These are phyloP conservation scores for Geranium brycei DNA, from an alignment of 345 rosid genomes.

Conservation along the genomic window DNA sequence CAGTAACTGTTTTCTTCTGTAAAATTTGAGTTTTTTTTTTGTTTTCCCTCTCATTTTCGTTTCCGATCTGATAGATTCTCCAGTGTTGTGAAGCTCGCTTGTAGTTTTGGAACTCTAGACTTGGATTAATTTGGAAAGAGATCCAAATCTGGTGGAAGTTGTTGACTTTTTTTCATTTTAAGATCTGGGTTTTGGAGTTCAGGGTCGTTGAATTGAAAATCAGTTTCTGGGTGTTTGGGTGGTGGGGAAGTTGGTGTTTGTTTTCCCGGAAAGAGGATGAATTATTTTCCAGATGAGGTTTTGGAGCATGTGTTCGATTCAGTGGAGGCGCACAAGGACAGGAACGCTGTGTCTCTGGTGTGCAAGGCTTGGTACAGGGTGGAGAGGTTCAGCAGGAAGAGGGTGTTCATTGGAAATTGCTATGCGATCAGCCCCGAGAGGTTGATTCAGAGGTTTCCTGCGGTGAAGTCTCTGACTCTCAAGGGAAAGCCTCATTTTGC, in stretches of 20 bases:
- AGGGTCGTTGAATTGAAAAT: not conserved
- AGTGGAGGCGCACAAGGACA: conserved; percentile 51
- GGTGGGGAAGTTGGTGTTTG: not conserved
- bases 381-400: conserved; percentile 53
- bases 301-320: conserved; percentile 80
- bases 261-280: conserved; percentile 27
- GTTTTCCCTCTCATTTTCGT: not conserved
- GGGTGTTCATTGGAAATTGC: conserved; percentile 84
- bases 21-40: conserved; percentile 5
- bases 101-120: not conserved
- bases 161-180: not conserved
- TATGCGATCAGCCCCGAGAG: conserved; percentile 73
- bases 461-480: conserved; percentile 49
- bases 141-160: not conserved
- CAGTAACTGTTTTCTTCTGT: not conserved
- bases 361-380: conserved; percentile 83
- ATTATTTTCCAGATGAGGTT: conserved; percentile 91
- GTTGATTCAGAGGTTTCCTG: conserved; percentile 59
- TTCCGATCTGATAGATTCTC: not conserved
- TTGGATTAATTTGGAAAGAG: not conserved
- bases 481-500: conserved; percentile 99
- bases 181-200: not conserved
- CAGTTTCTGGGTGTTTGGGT: not conserved
- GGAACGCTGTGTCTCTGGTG: conserved; percentile 73
- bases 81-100: not conserved